phyloP scores from a whole-genome alignment of 768 basidiomycete species.

The Phlebiopsis gigantea region DNA sequence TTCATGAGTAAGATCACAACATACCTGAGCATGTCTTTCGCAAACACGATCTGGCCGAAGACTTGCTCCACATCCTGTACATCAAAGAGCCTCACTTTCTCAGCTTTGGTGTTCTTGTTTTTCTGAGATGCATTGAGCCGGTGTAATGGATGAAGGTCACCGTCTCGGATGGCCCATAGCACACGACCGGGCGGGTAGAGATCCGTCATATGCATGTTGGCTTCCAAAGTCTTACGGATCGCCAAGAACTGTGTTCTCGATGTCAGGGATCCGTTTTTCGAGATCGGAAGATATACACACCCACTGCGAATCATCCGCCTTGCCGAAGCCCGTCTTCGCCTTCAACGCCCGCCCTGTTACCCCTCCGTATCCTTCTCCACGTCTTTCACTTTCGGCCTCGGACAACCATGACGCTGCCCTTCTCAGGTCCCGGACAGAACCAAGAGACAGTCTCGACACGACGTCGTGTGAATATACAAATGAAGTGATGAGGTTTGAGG shows the following conservation, averaged over 20 bases:
- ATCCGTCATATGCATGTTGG: constrained; percentile 69
- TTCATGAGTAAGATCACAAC: constrained; percentile 20
- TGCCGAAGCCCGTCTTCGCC: constrained; percentile 60
- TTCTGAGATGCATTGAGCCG: constrained; percentile 21
- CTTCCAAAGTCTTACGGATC: constrained; percentile 78
- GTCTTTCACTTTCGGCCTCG: constrained; percentile 48
- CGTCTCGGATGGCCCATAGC: constrained; percentile 73
- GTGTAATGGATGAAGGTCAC: constrained; percentile 60
- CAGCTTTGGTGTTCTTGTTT: constrained; percentile 24
- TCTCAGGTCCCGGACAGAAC: constrained; percentile 69
- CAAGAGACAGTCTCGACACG: constrained; percentile 72
- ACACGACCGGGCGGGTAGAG: constrained; percentile 76
- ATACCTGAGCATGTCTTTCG: constrained; percentile 77
- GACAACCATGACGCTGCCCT: constrained; percentile 79
- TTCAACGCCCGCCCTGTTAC: constrained; percentile 44
- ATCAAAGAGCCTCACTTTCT: constrained; percentile 69
- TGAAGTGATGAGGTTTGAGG: constrained; percentile 62
- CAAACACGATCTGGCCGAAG: constrained; percentile 78
- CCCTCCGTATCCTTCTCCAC: constrained; percentile 34
- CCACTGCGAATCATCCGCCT: constrained; percentile 53
- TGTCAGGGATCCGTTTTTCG: background rate
- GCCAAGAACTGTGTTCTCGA: constrained; percentile 71
- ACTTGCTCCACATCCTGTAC: constrained; percentile 72
- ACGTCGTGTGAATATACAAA: constrained; percentile 82
- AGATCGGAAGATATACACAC: constrained; percentile 21